Conservation (phyloP, 179 eudicot genomes). For the Spergularia azorica region DNA sequence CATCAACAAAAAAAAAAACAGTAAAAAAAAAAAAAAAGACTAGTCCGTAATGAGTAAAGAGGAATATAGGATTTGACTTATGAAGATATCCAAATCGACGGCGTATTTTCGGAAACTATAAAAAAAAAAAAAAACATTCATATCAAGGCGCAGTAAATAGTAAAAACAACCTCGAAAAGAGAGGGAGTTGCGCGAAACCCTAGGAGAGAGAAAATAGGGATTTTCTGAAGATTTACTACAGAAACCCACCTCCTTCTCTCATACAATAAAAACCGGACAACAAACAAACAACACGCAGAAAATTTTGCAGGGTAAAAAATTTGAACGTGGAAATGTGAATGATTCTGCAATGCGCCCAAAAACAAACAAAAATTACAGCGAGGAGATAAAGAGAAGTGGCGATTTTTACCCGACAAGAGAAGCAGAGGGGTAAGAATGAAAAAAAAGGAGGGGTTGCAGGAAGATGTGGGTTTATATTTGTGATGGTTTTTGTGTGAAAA, state of each 20-base stretch:
- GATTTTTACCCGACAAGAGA: background rate
- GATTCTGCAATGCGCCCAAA: background rate
- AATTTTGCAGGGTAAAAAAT: background rate
- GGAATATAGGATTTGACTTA: slow-evolving; percentile 20
- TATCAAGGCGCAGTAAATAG: background rate
- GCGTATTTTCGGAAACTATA: slow-evolving; percentile 23
- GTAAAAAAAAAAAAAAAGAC: too few species aligned
- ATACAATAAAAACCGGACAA: too few species aligned
- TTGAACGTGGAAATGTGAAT: background rate
- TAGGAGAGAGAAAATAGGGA: slow-evolving; percentile 22
- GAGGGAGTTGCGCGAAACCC: slow-evolving; percentile 17
- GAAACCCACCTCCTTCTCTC: too few species aligned
- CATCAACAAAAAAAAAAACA: slow-evolving; percentile 1
- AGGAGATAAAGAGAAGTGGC: background rate
- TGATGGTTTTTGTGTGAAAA: too few species aligned
- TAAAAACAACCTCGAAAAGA: background rate
- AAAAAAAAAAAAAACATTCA: background rate
- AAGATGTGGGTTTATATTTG: background rate
- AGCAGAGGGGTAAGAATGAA: background rate
- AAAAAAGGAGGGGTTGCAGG: background rate
- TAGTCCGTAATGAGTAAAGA: background rate
- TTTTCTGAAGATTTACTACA: background rate
- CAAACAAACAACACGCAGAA: background rate
- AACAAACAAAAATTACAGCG: background rate
- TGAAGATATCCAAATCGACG: slow-evolving; percentile 19